Conservation (phyloP, 164 flowering plant genomes). For the Echeveria elegans region DNA sequence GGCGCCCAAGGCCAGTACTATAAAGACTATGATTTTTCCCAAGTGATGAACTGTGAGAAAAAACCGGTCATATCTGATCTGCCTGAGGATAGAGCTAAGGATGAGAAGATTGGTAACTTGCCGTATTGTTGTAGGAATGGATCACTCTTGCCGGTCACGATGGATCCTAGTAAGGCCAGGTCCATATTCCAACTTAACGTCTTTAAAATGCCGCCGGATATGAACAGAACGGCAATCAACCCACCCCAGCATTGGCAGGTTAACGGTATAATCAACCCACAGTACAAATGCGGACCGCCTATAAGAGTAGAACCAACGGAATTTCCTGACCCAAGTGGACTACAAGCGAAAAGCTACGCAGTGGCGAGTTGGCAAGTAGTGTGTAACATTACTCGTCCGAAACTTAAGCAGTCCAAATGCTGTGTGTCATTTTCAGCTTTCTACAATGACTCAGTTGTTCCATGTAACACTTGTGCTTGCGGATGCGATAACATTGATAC, state of each 20-base stretch:
- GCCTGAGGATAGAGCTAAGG: slow-evolving; percentile 38
- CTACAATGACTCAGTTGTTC: slow-evolving; percentile 59
- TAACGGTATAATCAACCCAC: slow-evolving; percentile 51
- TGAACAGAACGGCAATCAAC: slow-evolving; percentile 46
- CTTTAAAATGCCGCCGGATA: slow-evolving; percentile 58
- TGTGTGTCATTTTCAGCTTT: slow-evolving; percentile 75
- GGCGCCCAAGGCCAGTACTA: slow-evolving; percentile 46
- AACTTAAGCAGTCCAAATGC: slow-evolving; percentile 28
- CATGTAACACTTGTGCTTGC: slow-evolving; percentile 77
- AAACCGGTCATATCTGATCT: slow-evolving; percentile 55
- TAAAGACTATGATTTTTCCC: slow-evolving; percentile 45
- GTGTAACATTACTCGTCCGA: slow-evolving; percentile 63
- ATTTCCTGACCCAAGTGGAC: slow-evolving; percentile 52
- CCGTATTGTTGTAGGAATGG: slow-evolving; percentile 71
- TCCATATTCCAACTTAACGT: slow-evolving; percentile 60
- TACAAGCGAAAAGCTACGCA: slow-evolving; percentile 22
- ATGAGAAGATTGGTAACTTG: slow-evolving; percentile 46
- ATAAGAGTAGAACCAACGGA: slow-evolving; percentile 42
- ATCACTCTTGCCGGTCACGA: slow-evolving; percentile 35
- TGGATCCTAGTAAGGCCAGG: slow-evolving; percentile 42
- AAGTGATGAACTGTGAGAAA: slow-evolving; percentile 52
- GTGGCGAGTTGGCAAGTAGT: slow-evolving; percentile 66
- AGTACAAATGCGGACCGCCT: slow-evolving; percentile 65
- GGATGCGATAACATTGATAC: slow-evolving; percentile 33
- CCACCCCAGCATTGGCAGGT: slow-evolving; percentile 72